Evolutionary conservation across 1,284 basidiomycete genomes (phyloP), one percentile per base, ranked within the genome.

Genomic region (Trichosporon sp.): DNA sequence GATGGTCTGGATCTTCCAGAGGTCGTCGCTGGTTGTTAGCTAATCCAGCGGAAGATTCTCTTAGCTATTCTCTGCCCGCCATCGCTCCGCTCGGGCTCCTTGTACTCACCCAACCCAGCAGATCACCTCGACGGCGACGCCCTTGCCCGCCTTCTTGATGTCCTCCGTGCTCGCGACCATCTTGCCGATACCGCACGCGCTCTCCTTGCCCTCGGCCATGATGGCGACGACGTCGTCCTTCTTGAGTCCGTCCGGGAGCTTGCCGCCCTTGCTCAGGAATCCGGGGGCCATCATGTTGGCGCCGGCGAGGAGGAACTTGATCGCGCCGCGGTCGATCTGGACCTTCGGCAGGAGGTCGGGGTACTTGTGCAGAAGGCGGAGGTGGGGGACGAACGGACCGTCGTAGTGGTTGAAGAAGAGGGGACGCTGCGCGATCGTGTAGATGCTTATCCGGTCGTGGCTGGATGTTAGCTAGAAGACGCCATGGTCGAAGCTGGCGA

Each of bases 211-310:
- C 84, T 99, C 95, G 16, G 95, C 94, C 76, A 91, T 88, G 70
- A 99, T 91, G 0, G 92, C 93, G 14, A 99, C 94, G 12, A 92
- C 87, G 0, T 88, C 87, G 10, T 89, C 90, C 63, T 89, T 88
- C 16, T 90, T 87, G 48, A 98, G 85, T 1, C 89, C 91, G 6
- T 93, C 89, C 0, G 96, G 96, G 0, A 99, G 89, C 76, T 89
- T 88, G 14, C 96, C 97, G 14, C 96, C 97, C 54, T 90, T 87
- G 35, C 96, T 98, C 26, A 95, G 95, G 70, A 99, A 86, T 10
- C 97, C 97, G 2, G 96, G 97, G 77, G 93, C 94, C 94, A 96
- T 96, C 93, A 96, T 96, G 85, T 92, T 90, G 65, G 94, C 94
- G 38, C 94, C 84, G 7, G 91, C 91, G 61, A 99, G 90, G 31